phyloP scores from a whole-genome alignment of 768 basidiomycete genomes.

The Tubosaeta sp. region DNA sequence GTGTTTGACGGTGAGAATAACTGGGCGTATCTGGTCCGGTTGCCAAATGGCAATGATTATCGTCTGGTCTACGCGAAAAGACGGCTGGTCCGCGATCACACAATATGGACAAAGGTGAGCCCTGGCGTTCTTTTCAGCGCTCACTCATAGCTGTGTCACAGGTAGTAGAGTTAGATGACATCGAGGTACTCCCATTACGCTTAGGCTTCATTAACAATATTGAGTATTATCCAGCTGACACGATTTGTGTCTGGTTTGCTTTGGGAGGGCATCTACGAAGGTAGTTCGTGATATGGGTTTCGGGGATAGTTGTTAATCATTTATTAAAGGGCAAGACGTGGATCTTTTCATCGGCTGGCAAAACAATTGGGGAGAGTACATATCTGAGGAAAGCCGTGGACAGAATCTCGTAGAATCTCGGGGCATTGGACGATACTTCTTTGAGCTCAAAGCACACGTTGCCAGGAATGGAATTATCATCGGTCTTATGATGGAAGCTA shows the following conservation, averaged over 20 bases:
- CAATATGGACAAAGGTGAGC: slow-evolving; percentile 30
- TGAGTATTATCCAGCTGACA: slow-evolving; percentile 19
- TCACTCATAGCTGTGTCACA: slow-evolving; percentile 10
- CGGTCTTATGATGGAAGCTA: slow-evolving; percentile 30
- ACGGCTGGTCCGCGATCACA: slow-evolving; percentile 13
- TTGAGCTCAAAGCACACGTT: slow-evolving; percentile 27
- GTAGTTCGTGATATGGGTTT: slow-evolving; percentile 2
- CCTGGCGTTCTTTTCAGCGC: background rate
- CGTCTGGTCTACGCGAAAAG: slow-evolving; percentile 27
- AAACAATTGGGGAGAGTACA: slow-evolving; percentile 20
- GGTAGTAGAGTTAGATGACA: slow-evolving; percentile 30
- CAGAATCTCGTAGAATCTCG: slow-evolving; percentile 29
- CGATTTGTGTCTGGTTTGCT: slow-evolving; percentile 15
- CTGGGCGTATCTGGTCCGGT: slow-evolving; percentile 31
- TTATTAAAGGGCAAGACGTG: slow-evolving; percentile 20
- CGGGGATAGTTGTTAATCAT: background rate
- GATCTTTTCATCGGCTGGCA: slow-evolving; percentile 27
- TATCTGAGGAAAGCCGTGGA: slow-evolving; percentile 26
- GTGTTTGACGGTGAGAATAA: slow-evolving; percentile 29
- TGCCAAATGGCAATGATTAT: slow-evolving; percentile 22
- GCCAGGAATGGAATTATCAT: slow-evolving; percentile 27
- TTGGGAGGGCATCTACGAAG: slow-evolving; percentile 31
- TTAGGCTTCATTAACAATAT: background rate
- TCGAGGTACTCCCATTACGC: slow-evolving; percentile 19
- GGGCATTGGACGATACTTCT: slow-evolving; percentile 27